Percentiles rank a stretch among this genome's conserved stretches.
phyloP scores from a whole-genome alignment of 2,329 filamentous ascomycete species.

The Fragosphaeria purpurea region DNA sequence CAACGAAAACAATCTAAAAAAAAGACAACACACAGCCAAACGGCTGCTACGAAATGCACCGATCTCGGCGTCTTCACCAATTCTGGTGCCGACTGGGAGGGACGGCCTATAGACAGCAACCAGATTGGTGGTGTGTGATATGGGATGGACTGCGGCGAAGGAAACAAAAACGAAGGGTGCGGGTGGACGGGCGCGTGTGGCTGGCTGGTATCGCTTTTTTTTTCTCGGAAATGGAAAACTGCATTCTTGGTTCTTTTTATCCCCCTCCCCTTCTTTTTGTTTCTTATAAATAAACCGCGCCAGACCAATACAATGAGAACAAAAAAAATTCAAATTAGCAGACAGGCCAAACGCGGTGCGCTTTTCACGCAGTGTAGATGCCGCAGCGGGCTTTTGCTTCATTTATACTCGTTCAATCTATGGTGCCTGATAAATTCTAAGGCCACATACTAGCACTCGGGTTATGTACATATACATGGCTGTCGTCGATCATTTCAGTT shows the following conservation, averaged over 20 bases:
- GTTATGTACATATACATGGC: too few relatives aligned
- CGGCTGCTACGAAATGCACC: background rate
- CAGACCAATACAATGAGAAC: conserved; percentile 1
- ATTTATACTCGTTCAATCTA: too few relatives aligned
- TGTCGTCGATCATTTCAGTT: too few relatives aligned
- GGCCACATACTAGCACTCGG: too few relatives aligned
- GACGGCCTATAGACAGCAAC: background rate
- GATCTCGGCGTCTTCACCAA: background rate
- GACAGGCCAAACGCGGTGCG: background rate
- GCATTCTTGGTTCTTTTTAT: conserved; percentile 9
- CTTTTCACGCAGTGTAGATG: too few relatives aligned
- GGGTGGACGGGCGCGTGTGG: conserved; percentile 10
- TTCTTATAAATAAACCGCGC: conserved; percentile 1
- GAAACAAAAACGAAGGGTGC: background rate
- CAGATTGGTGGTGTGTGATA: background rate
- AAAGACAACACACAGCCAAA: background rate
- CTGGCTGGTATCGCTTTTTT: conserved; percentile 11
- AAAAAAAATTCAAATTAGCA: conserved; percentile 6
- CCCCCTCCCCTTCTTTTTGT: conserved; percentile 1
- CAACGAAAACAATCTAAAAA: background rate
- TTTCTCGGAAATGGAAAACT: conserved; percentile 13
- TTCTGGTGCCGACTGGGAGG: too few relatives aligned
- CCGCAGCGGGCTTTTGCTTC: too few relatives aligned
- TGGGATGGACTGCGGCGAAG: too few relatives aligned
- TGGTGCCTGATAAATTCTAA: too few relatives aligned